A percentile compares a stretch with the other conserved stretches of the same genome.
These are phyloP conservation scores for Corynascus novoguineensis DNA, from an alignment of 495 filamentous ascomycete species.

Conservation along the genomic window DNA sequence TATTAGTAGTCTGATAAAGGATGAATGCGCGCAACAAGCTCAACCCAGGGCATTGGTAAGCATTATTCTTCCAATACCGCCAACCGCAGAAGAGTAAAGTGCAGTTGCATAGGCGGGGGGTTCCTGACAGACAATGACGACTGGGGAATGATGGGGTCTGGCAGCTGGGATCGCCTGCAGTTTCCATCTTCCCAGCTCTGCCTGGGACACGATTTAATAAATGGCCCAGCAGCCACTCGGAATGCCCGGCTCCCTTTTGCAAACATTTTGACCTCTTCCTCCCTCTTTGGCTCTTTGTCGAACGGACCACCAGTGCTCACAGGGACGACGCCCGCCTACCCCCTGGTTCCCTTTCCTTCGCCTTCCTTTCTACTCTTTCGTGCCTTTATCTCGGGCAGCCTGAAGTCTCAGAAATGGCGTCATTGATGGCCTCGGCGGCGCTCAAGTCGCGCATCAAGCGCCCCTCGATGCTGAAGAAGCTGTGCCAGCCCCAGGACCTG, in stretches of 20 bases:
- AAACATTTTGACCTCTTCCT: neutral
- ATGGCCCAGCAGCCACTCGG: neutral
- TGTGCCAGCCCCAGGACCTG: conserved; percentile 73
- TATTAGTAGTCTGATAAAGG: no score
- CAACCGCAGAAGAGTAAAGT: no score
- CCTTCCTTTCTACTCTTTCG: neutral
- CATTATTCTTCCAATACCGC: no score
- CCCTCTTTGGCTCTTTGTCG: neutral
- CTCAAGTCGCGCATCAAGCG: conserved; percentile 69
- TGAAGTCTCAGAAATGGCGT: conserved; percentile 31
- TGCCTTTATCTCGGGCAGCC: neutral
- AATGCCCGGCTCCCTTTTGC: neutral
- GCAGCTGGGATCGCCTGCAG: conserved; percentile 13
- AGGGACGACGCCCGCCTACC: neutral
- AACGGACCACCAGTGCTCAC: neutral
- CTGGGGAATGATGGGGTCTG: conserved; percentile 2
- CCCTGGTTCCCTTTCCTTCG: neutral
- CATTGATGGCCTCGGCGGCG: conserved; percentile 59
- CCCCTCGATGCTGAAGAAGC: conserved; percentile 72
- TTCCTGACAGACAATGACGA: conserved; percentile 1
- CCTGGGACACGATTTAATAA: conserved; percentile 15
- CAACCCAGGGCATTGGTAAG: no score
- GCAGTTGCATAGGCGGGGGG: neutral
- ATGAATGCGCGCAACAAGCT: no score
- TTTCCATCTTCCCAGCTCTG: neutral